These are phyloP conservation scores for Lindgomyces ingoldianus DNA, from an alignment of 495 filamentous ascomycete species.

Conservation along the genomic window DNA sequence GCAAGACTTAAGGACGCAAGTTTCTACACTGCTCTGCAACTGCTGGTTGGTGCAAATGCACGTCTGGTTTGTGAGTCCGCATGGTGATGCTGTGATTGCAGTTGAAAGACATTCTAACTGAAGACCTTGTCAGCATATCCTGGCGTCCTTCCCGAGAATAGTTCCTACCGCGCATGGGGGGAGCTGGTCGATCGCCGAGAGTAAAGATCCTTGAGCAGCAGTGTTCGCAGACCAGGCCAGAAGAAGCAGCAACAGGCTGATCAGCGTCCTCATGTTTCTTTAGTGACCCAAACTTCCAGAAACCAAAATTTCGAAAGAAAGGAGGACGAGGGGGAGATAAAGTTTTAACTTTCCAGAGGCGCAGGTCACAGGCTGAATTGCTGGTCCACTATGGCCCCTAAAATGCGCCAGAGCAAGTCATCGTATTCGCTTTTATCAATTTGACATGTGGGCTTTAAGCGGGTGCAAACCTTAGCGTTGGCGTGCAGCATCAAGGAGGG, in stretches of 20 bases:
- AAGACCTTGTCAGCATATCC: neutral
- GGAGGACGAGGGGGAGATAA: too few relatives aligned
- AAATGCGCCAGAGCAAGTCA: neutral
- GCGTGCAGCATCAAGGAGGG: neutral
- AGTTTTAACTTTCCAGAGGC: too few relatives aligned
- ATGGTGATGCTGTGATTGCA: slow-evolving; percentile 10
- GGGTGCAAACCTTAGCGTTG: neutral
- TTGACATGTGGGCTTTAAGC: neutral
- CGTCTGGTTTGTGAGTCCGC: slow-evolving; percentile 19
- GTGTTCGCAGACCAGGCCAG: neutral
- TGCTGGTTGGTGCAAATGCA: slow-evolving; percentile 21
- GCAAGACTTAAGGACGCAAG: slow-evolving; percentile 24
- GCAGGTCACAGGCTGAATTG: neutral
- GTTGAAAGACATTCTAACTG: slow-evolving; percentile 24
- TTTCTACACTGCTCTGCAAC: slow-evolving; percentile 16
- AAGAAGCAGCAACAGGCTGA: neutral
- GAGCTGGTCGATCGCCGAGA: neutral
- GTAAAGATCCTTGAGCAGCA: neutral
- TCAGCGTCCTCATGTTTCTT: neutral
- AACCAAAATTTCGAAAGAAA: neutral
- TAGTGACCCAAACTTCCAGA: neutral
- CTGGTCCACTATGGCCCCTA: neutral
- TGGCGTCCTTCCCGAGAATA: neutral
- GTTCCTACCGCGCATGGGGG: neutral
- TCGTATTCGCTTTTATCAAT: too few relatives aligned